phyloP scores from a whole-genome alignment of 1,284 basidiomycete species.

The Blastosporella zonata region DNA sequence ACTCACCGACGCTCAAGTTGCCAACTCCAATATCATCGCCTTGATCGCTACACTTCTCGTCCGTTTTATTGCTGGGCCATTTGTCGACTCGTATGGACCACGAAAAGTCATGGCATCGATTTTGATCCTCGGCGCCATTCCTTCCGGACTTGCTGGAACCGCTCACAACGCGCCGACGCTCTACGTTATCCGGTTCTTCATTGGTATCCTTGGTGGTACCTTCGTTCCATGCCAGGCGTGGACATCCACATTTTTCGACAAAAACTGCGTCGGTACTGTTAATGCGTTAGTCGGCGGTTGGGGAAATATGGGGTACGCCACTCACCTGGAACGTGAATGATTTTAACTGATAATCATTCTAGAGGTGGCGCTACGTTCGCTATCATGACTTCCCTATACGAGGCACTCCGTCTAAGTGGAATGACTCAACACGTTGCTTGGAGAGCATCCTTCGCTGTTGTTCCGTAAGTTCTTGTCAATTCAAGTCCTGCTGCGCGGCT shows the following conservation, averaged over 20 bases:
- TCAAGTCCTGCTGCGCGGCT: neutral
- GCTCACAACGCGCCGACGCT: constrained; percentile 42
- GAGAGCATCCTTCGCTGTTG: constrained; percentile 55
- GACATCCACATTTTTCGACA: constrained; percentile 63
- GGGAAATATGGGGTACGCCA: constrained; percentile 37
- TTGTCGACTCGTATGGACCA: constrained; percentile 59
- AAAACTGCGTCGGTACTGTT: constrained; percentile 53
- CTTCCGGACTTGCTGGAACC: constrained; percentile 60
- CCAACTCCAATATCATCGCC: constrained; percentile 60
- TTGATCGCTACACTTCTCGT: constrained; percentile 54
- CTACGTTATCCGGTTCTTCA: constrained; percentile 51
- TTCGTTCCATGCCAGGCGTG: constrained; percentile 60
- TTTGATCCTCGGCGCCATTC: constrained; percentile 59
- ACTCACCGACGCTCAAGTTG: constrained; percentile 32
- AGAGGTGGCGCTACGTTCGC: constrained; percentile 52
- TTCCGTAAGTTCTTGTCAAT: constrained; percentile 36
- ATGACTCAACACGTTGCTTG: constrained; percentile 48
- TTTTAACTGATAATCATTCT: neutral
- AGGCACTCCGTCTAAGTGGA: constrained; percentile 38
- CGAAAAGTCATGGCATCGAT: constrained; percentile 60
- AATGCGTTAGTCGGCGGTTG: constrained; percentile 53
- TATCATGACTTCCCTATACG: constrained; percentile 59
- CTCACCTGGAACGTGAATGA: neutral
- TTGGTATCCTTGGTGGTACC: constrained; percentile 56
- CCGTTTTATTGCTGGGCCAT: constrained; percentile 52